Base-by-base conservation (phyloP, 805 yeast genomes). In the Ogataea angusta region DNA sequence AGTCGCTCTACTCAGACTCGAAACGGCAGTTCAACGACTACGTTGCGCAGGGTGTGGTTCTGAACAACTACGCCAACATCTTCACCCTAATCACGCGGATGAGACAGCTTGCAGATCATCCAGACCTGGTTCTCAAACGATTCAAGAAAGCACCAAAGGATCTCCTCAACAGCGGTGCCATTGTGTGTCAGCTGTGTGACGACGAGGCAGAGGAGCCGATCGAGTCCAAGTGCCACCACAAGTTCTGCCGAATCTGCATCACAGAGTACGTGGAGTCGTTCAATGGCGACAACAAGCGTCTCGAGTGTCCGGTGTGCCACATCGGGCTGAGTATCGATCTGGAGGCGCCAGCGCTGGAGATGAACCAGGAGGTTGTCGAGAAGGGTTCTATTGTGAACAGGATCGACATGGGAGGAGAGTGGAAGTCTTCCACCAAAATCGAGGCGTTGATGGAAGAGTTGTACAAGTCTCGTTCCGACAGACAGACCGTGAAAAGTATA, bases 181-280 rank as follows among this genome's bases (percentile, higher is more conserved):
- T 89, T 9, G 82, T 93, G 30, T 93, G 99, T 59, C 95, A 87
- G 51, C 60, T 93, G 17, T 93, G 99, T 64, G 98, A 90, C 51
- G 99, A 93, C 57, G 97, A 90, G 63, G 97, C 98, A 0, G 98
- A 93, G 62, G 99, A 93, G 46, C 95, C 99, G 0, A 89, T 93
- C 34, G 90, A 85, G 61, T 84, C 96, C 2, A 86, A 84, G 58
- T 93, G 99, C 62, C 96, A 85, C 52, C 99, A 93, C 59, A 77
- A 76, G 47, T 93, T 93, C 59, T 93, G 99, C 60, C 76, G 99
- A 21, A 71, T 93, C 70, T 93, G 99, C 60, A 78, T 93, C 42
- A 79, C 75, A 43, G 99, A 95, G 62, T 93, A 93, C 56, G 78
- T 84, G 34, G 96, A 90, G 48, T 80, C 93, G 38, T 86, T 71